Evolutionary conservation across 2,329 filamentous ascomycete species (phyloP).

Genomic region (Massarina eburnea): DNA sequence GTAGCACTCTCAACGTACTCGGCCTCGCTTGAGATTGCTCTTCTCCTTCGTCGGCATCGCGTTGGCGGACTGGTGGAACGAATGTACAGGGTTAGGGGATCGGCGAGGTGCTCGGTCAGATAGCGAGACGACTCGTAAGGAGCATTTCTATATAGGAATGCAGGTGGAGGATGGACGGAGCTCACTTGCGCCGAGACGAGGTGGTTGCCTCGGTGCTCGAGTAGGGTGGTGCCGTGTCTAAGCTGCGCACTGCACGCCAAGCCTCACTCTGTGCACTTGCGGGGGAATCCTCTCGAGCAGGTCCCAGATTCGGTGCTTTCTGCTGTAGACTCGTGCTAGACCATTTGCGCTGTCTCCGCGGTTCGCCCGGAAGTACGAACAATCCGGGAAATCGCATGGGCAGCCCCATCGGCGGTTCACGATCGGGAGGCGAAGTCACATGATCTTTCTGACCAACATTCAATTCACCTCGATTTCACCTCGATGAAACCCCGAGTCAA

Average conservation of each 20-base stretch:
- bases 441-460: background rate
- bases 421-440: background rate
- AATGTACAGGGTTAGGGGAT: slow-evolving; percentile 18
- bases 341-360: too few relatives aligned
- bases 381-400: too few relatives aligned
- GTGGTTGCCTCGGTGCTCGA: background rate
- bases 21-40: slow-evolving; percentile 80
- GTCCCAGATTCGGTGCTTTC: background rate
- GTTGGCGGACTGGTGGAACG: slow-evolving; percentile 6
- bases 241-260: background rate
- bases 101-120: slow-evolving; percentile 22
- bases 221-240: background rate
- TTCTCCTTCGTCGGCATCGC: slow-evolving; percentile 66
- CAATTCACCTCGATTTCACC: too few relatives aligned
- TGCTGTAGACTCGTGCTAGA: too few relatives aligned
- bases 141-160: slow-evolving; percentile 21
- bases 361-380: too few relatives aligned
- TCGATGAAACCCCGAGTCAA: too few relatives aligned
- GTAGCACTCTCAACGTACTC: slow-evolving; percentile 56
- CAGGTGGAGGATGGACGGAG: slow-evolving; percentile 1
- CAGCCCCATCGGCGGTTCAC: too few relatives aligned
- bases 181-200: background rate
- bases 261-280: too few relatives aligned
- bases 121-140: slow-evolving; percentile 15
- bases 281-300: background rate